Evolutionary conservation across 768 basidiomycete species (phyloP), one percentile per base, ranked within the genome.

Genomic region (Lactarius sp.): DNA sequence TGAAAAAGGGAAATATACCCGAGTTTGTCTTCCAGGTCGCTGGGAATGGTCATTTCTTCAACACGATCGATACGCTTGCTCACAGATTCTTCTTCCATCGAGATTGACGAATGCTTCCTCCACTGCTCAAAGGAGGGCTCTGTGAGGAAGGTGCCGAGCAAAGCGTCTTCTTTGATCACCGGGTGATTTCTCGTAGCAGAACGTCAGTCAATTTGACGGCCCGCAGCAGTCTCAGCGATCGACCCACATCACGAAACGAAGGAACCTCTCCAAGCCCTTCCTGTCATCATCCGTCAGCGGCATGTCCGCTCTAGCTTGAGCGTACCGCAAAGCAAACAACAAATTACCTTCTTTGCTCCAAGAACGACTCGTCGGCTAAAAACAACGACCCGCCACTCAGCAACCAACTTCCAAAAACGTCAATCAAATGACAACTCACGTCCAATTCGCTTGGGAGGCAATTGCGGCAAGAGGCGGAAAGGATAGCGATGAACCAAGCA

Each of bases 401-500:
- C 39, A 27, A 27, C 2, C 27, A 27, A 44, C 5, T 7, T 49
- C 10, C 34, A 47, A 46, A 46, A 37, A 42, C 33, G 4, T 4
- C 16, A 39, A 52, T 37, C 39, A 22, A 6, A 56, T 44, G 27
- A 52, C 9, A 36, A 79, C 91, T 78, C 69, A 93, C 92, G 85
- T 74, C 91, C 91, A 66, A 98, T 80, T 52, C 94, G 83, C 74
- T 98, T 98, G 0, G 97, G 97, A 16, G 97, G 97, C 36, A 98
- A 76, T 3, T 84, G 77, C 18, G 92, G 87, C 67, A 98, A 82
- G 31, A 98, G 77, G 52, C 97, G 85, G 82, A 98, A 98, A 1
- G 97, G 95, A 77, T 98, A 98, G 59, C 94, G 83, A 67, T 87
- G 84, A 56, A 84, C 74, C 50, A 99, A 79, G 66, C 86, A 88